Percentiles rank a stretch among this genome's conserved stretches.
Conservation (phyloP, 208 protist species). For the Trichomonas vaginalis region DNA sequence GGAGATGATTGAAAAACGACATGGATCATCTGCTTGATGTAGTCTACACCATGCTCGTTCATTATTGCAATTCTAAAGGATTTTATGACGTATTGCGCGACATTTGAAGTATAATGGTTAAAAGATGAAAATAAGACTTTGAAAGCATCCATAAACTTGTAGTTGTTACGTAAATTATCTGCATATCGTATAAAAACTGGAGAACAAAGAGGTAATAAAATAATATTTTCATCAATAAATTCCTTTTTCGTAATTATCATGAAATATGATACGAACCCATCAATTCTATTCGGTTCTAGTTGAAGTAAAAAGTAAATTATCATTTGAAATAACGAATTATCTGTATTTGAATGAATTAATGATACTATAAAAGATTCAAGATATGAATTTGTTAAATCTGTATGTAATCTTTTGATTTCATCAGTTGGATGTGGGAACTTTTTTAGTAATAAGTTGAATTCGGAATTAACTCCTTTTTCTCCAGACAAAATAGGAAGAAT, state of each 20-base stretch:
- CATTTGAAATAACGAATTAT: neutral
- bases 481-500: neutral
- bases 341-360: neutral
- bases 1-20: neutral
- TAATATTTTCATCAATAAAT: neutral
- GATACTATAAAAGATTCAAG: neutral
- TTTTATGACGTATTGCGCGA: neutral
- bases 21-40: neutral
- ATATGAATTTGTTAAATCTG: neutral
- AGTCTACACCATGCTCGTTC: neutral
- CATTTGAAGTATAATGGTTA: neutral
- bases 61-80: neutral
- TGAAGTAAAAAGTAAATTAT: neutral
- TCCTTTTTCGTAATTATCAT: neutral
- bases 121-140: neutral
- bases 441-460: neutral
- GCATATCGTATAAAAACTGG: neutral
- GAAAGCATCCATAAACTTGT: neutral
- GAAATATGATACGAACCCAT: neutral
- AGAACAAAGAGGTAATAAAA: neutral
- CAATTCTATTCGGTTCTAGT: neutral
- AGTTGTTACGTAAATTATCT: neutral
- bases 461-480: neutral
- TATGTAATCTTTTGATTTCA: neutral
- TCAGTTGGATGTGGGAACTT: neutral